These are phyloP conservation scores for Calonectria fujianensis DNA, from an alignment of 2,329 filamentous ascomycete genomes.

Conservation along the genomic window DNA sequence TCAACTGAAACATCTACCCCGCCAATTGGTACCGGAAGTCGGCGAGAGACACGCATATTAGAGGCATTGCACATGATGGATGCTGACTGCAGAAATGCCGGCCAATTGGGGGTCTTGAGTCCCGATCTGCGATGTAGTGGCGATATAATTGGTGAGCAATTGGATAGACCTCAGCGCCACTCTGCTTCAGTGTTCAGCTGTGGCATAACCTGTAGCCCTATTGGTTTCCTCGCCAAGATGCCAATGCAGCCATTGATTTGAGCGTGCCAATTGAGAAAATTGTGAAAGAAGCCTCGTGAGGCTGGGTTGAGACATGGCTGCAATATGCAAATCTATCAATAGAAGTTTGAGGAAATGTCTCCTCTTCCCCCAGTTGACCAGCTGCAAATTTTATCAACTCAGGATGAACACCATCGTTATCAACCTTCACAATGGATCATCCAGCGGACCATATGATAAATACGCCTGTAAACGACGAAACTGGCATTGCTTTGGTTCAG, in stretches of 20 bases:
- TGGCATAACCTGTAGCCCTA: not conserved
- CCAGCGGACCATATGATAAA: no score
- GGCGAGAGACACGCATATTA: not conserved
- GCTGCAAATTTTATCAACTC: not conserved
- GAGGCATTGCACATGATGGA: not conserved
- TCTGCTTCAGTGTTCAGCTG: not conserved
- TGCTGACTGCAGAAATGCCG: not conserved
- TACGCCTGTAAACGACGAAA: not conserved
- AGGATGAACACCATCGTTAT: not conserved
- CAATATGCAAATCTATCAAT: not conserved
- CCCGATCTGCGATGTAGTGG: slow-evolving; percentile 2
- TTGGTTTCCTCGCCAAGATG: not conserved
- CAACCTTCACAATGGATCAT: not conserved
- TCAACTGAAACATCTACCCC: not conserved
- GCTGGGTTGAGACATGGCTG: not conserved
- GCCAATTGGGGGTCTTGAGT: not conserved
- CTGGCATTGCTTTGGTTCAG: no score
- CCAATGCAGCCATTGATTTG: not conserved
- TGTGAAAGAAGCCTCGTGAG: slow-evolving; percentile 2
- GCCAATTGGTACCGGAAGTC: not conserved
- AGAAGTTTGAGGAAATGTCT: not conserved
- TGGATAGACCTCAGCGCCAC: not conserved
- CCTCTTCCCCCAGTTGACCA: not conserved
- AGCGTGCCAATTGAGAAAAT: not conserved
- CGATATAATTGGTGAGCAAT: not conserved